phyloP scores from a whole-genome alignment of 2,329 filamentous ascomycete species.

The Ceratocystiopsis minuta region DNA sequence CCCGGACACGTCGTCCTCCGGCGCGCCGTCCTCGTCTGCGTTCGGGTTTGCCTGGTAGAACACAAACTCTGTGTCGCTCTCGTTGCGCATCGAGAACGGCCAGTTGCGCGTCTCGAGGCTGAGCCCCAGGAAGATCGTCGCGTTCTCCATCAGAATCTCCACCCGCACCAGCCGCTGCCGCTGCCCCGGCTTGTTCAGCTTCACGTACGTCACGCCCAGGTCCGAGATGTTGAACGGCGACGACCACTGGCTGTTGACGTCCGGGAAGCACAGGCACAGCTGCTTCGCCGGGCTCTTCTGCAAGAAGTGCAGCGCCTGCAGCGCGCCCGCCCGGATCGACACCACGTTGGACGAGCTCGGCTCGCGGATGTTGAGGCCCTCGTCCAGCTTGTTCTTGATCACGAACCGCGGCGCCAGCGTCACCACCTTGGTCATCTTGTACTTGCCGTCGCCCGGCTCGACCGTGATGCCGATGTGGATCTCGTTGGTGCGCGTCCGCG shows the following conservation, averaged over 20 bases:
- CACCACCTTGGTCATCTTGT: conserved; percentile 91
- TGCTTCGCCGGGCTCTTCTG: conserved; percentile 73
- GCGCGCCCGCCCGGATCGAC: conserved; percentile 55
- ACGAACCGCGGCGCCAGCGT: conserved; percentile 86
- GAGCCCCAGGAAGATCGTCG: conserved; percentile 84
- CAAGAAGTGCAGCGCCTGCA: conserved; percentile 79
- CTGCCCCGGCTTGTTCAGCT: conserved; percentile 78
- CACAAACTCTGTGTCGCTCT: conserved; percentile 89
- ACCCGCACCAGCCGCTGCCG: conserved; percentile 74
- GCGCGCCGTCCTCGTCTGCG: conserved; percentile 53
- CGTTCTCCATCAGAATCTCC: conserved; percentile 80
- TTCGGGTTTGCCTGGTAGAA: conserved; percentile 94
- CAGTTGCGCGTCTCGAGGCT: conserved; percentile 85
- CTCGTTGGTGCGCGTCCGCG: conserved; percentile 47
- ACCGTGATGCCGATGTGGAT: conserved; percentile 85
- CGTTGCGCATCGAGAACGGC: conserved; percentile 97
- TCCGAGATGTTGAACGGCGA: conserved; percentile 96
- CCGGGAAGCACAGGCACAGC: conserved; percentile 79
- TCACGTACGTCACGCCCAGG: conserved; percentile 79
- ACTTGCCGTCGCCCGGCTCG: conserved; percentile 84
- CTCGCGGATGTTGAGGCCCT: conserved; percentile 79
- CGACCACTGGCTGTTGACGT: conserved; percentile 92
- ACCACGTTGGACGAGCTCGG: conserved; percentile 78
- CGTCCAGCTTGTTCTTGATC: conserved; percentile 77
- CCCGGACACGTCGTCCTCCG: conserved; percentile 53